A percentile compares a stretch with the other conserved stretches of the same genome.
These are phyloP conservation scores for Alternaria triticina DNA, from an alignment of 2,329 filamentous ascomycete species.

Conservation along the genomic window DNA sequence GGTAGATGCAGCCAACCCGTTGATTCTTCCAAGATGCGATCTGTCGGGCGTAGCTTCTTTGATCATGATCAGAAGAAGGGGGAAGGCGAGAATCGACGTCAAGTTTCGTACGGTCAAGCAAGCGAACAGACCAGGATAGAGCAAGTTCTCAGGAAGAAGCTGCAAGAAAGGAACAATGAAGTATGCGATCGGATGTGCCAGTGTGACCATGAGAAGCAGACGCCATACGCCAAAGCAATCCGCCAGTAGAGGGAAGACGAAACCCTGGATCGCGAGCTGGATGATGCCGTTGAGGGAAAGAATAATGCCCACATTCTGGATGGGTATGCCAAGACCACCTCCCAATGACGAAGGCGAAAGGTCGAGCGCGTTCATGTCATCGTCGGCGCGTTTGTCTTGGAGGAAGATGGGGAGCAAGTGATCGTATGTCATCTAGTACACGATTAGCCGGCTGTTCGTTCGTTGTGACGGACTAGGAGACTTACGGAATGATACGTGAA, in stretches of 20 bases:
- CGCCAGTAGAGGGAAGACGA: slow-evolving; percentile 72
- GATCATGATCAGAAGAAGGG: slow-evolving; percentile 72
- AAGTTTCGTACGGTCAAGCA: slow-evolving; percentile 70
- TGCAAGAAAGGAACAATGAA: slow-evolving; percentile 72
- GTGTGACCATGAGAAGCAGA: slow-evolving; percentile 68
- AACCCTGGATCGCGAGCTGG: slow-evolving; percentile 73
- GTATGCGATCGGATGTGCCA: slow-evolving; percentile 71
- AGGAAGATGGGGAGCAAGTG: slow-evolving; percentile 92
- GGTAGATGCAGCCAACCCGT: slow-evolving; percentile 73
- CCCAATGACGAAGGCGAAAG: slow-evolving; percentile 46
- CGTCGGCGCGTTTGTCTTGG: slow-evolving; percentile 69
- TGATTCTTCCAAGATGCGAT: slow-evolving; percentile 71
- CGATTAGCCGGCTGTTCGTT: slow-evolving; percentile 3
- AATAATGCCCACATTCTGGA: slow-evolving; percentile 71
- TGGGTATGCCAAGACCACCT: slow-evolving; percentile 70
- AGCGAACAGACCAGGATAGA: slow-evolving; percentile 69
- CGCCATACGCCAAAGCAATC: slow-evolving; percentile 70
- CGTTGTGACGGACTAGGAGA: neutral
- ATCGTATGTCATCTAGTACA: slow-evolving; percentile 78
- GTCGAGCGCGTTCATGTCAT: slow-evolving; percentile 38
- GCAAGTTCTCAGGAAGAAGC: slow-evolving; percentile 59
- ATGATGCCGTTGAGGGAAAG: slow-evolving; percentile 74
- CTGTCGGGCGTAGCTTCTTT: slow-evolving; percentile 73
- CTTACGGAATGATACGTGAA: slow-evolving; percentile 83
- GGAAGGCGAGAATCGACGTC: slow-evolving; percentile 72